A percentile compares a stretch with the other conserved stretches of the same genome.
phyloP scores from a whole-genome alignment of 75 land plant species.

The Azolla pinnata region DNA sequence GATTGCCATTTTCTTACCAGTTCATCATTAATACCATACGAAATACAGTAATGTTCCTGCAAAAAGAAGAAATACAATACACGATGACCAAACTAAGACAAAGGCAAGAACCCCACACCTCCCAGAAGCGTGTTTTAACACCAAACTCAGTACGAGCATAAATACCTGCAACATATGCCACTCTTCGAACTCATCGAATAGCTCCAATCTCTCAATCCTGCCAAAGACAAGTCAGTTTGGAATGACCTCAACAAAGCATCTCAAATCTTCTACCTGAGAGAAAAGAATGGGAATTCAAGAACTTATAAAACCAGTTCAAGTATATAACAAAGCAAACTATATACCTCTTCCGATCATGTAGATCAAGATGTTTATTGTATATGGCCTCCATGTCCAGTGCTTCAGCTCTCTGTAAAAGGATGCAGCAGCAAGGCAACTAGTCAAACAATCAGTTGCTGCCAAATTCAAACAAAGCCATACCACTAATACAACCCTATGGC shows the following conservation, averaged over 20 bases:
- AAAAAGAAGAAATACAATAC: neutral
- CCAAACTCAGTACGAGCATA: conserved; percentile 1
- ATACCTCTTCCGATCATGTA: conserved; percentile 77
- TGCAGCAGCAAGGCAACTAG: no score
- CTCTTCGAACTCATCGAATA: conserved; percentile 97
- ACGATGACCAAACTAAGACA: neutral
- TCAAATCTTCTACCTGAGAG: no score
- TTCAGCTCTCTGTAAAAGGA: conserved; percentile 58
- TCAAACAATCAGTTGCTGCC: no score
- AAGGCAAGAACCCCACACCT: no score
- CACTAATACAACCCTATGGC: no score
- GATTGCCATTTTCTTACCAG: conserved; percentile 12
- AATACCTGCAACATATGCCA: conserved; percentile 96
- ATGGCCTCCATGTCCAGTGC: conserved; percentile 84
- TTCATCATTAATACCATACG: conserved; percentile 71
- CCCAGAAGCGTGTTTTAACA: neutral
- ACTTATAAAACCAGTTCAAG: no score
- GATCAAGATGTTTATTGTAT: conserved; percentile 58
- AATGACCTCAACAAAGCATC: no score
- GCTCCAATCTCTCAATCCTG: conserved; percentile 87
- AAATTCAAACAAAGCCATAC: no score
- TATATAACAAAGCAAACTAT: no score
- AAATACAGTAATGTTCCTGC: conserved; percentile 86
- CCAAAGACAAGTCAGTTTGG: neutral
- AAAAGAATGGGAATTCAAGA: no score